Conservation (phyloP, 2,329 filamentous ascomycete species). For the Hypomyces rosellus region DNA sequence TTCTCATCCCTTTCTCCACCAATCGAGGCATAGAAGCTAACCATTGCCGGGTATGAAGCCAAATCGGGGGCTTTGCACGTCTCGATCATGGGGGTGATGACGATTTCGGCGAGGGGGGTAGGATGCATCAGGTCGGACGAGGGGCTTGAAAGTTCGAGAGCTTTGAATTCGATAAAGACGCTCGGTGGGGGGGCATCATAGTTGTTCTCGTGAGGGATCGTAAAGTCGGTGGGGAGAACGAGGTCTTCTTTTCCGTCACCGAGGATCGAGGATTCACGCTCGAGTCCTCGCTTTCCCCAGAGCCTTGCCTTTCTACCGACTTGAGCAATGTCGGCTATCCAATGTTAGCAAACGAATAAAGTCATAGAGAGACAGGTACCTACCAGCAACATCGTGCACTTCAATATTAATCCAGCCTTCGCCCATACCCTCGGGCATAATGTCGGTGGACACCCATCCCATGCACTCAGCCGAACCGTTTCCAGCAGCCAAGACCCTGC, state of each 20-base stretch:
- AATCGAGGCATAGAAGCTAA: slow-evolving; percentile 30
- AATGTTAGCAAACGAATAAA: slow-evolving; percentile 1
- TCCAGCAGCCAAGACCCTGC: slow-evolving; percentile 57
- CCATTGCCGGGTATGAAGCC: slow-evolving; percentile 28
- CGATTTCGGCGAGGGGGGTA: slow-evolving; percentile 37
- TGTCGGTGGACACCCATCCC: slow-evolving; percentile 61
- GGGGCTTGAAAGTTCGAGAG: slow-evolving; percentile 40
- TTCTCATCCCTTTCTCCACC: slow-evolving; percentile 36
- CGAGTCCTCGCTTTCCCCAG: slow-evolving; percentile 54
- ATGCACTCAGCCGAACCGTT: slow-evolving; percentile 58
- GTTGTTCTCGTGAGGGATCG: slow-evolving; percentile 51
- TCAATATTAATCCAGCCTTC: slow-evolving; percentile 57
- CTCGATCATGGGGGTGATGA: slow-evolving; percentile 33
- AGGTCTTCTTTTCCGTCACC: slow-evolving; percentile 50
- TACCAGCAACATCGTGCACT: slow-evolving; percentile 47
- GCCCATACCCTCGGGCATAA: slow-evolving; percentile 43
- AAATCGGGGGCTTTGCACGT: slow-evolving; percentile 27
- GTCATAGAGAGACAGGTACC: slow-evolving; percentile 17
- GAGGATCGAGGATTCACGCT: slow-evolving; percentile 54
- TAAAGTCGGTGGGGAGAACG: slow-evolving; percentile 56
- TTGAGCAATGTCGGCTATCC: slow-evolving; percentile 41
- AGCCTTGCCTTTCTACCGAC: slow-evolving; percentile 52
- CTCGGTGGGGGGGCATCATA: slow-evolving; percentile 43
- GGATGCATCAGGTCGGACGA: slow-evolving; percentile 38
- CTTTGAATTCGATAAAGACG: slow-evolving; percentile 43